Base-by-base conservation (phyloP, 345 rosid genomes). In the Rhodomyrtus tomentosa region DNA sequence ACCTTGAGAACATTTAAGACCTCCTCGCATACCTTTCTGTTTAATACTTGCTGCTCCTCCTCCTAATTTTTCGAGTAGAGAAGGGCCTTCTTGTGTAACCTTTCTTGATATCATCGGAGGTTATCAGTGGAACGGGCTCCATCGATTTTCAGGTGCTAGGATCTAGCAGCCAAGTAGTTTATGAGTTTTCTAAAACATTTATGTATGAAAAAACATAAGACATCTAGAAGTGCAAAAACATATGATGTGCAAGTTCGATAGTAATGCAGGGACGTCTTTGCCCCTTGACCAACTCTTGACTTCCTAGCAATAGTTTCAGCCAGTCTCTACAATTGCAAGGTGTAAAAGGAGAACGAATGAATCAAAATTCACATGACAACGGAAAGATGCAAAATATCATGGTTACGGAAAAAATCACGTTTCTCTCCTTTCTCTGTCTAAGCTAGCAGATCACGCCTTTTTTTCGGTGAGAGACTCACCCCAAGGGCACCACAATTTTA, bases 1-100 rank as follows among this genome's bases (percentile, higher is more conserved):
- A 95, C 98, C 98, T 96, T 96, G 14, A 95, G 93, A 90, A 96
- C 98, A 93, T 96, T 96, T 38, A 96, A 95, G 84, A 95, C 98
- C 91, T 95, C 95, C 87, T 95, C 98, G 1, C 95, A 95, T 91
- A 87, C 93, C 95, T 86, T 95, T 96, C 88, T 96, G 99, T 85
- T 93, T 98, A 88, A 95, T 92, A 83, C 88, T 96, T 38, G 98
- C 99, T 82, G n/a, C n/a, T n/a, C 98, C 95, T 50, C 98, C 87
- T 87, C 93, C 98, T 82, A 96, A 88, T 90, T 96, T 96, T 87
- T 96, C 98, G 1, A 96, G 98, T 95, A 93, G 5, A 96, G 98
- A 51, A 98, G 93, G 83, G 99, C 99, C 91, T 95, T 95, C 91
- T 98, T 91, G 89, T 95, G n/a, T n/a, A 96, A 88, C 96, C 99